These are phyloP conservation scores for Monosporascus cannonballus DNA, from an alignment of 2,329 filamentous ascomycete species.

Conservation along the genomic window DNA sequence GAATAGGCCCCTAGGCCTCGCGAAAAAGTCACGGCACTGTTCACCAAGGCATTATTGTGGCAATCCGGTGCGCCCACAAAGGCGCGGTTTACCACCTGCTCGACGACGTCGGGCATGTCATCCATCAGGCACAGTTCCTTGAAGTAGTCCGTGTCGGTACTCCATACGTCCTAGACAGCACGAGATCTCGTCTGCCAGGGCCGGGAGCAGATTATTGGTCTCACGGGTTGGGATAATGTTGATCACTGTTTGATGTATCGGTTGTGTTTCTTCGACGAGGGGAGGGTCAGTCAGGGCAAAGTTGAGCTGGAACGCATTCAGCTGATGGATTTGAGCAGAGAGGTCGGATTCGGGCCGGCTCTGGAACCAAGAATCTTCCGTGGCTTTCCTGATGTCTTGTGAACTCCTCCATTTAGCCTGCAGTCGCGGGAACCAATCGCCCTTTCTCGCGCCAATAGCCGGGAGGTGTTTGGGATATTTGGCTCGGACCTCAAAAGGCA, in stretches of 20 bases:
- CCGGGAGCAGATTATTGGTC: background rate
- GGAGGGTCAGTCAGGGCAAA: background rate
- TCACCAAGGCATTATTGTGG: background rate
- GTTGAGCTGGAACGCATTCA: background rate
- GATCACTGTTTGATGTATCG: background rate
- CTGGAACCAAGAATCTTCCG: background rate
- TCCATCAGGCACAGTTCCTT: background rate
- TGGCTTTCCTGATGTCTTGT: background rate
- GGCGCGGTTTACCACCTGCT: background rate
- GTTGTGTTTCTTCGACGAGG: background rate
- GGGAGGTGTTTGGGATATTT: background rate
- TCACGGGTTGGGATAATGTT: background rate
- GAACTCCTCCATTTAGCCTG: background rate
- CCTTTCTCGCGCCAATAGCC: background rate
- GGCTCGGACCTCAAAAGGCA: background rate
- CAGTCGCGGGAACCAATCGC: background rate
- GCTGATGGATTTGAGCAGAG: background rate
- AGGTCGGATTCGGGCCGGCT: background rate
- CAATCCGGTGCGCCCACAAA: background rate
- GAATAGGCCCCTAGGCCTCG: background rate
- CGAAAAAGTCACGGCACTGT: background rate
- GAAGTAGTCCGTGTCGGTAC: background rate
- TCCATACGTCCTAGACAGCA: background rate
- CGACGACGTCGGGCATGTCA: background rate
- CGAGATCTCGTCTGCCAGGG: background rate